Percentiles rank a stretch among this genome's conserved stretches.
These are phyloP conservation scores for Cladosporium sphaerospermum DNA, from an alignment of 2,329 filamentous ascomycete species.

Conservation along the genomic window DNA sequence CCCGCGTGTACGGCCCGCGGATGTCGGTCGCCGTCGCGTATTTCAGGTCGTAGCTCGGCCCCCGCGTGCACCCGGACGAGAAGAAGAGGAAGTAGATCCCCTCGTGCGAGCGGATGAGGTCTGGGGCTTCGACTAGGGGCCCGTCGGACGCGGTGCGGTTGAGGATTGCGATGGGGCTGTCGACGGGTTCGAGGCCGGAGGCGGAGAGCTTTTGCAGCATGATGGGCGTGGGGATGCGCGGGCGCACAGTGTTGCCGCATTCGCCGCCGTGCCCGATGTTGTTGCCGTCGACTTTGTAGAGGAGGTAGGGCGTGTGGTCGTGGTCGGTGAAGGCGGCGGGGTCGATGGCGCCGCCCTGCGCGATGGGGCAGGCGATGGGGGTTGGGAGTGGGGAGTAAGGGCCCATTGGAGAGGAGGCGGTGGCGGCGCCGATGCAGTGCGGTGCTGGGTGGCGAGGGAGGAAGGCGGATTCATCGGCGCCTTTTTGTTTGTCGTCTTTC, in stretches of 20 bases:
- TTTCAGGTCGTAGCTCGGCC: slow-evolving; percentile 26
- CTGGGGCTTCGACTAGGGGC: slow-evolving; percentile 31
- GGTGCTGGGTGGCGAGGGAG: slow-evolving; percentile 18
- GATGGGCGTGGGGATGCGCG: slow-evolving; percentile 26
- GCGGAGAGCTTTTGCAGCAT: slow-evolving; percentile 28
- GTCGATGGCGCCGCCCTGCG: slow-evolving; percentile 31
- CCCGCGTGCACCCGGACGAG: slow-evolving; percentile 29
- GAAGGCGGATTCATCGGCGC: not conserved
- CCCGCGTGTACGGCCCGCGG: slow-evolving; percentile 28
- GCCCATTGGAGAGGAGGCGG: slow-evolving; percentile 25
- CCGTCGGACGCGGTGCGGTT: slow-evolving; percentile 26
- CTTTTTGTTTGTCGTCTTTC: not conserved
- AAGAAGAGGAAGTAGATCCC: slow-evolving; percentile 34
- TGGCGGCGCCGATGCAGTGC: slow-evolving; percentile 31
- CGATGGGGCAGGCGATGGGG: slow-evolving; percentile 24
- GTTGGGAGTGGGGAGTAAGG: slow-evolving; percentile 24
- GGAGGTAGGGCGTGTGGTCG: slow-evolving; percentile 24
- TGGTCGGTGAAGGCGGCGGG: slow-evolving; percentile 25
- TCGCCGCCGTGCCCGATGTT: slow-evolving; percentile 26
- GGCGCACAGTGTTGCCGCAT: slow-evolving; percentile 27
- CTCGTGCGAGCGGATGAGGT: slow-evolving; percentile 21
- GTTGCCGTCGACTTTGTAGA: slow-evolving; percentile 33
- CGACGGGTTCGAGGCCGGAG: slow-evolving; percentile 25
- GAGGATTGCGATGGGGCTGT: slow-evolving; percentile 22
- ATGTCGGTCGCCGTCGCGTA: slow-evolving; percentile 27